Evolutionary conservation across 495 filamentous ascomycete genomes (phyloP).

Genomic region (Aspergillus carlsbadensis): DNA sequence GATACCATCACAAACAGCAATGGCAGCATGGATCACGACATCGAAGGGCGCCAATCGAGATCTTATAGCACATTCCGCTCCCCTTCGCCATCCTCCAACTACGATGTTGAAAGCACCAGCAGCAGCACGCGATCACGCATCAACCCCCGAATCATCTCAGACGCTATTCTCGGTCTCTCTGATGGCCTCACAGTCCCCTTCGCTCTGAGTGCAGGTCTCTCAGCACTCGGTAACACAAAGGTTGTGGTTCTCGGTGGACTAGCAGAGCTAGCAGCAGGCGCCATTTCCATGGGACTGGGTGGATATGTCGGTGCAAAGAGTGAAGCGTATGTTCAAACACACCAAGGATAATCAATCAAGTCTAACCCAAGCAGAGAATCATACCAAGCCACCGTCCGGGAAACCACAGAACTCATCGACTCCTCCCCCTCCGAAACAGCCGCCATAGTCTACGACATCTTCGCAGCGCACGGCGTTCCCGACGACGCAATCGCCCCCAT

Average conservation of each 20-base stretch:
- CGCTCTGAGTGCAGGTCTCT: constrained; percentile 55
- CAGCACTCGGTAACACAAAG: constrained; percentile 51
- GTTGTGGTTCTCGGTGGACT: constrained; percentile 55
- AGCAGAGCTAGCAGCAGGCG: constrained; percentile 55
- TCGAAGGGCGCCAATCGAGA: constrained; percentile 41
- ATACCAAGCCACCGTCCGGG: constrained; percentile 46
- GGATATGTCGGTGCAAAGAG: constrained; percentile 67
- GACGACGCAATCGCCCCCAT: constrained; percentile 40
- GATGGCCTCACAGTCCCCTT: constrained; percentile 60
- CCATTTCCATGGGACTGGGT: constrained; percentile 57
- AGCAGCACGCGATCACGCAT: constrained; percentile 38
- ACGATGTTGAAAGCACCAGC: constrained; percentile 28
- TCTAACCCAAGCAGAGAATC: constrained; percentile 37
- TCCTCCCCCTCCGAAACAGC: constrained; percentile 38
- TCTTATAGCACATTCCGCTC: constrained; percentile 44
- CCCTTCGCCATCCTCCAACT: constrained; percentile 19
- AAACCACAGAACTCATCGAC: constrained; percentile 41
- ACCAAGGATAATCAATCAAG: background rate
- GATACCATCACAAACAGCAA: constrained; percentile 26
- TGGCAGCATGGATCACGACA: constrained; percentile 24
- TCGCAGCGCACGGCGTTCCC: constrained; percentile 50
- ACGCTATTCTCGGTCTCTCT: constrained; percentile 59
- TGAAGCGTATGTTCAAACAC: constrained; percentile 53
- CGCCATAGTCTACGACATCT: constrained; percentile 48
- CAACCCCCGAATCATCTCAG: constrained; percentile 53